A percentile compares a stretch with the other conserved stretches of the same genome.
These are phyloP conservation scores for Fusarium euwallaceae DNA, from an alignment of 2,329 filamentous ascomycete species.

Conservation along the genomic window DNA sequence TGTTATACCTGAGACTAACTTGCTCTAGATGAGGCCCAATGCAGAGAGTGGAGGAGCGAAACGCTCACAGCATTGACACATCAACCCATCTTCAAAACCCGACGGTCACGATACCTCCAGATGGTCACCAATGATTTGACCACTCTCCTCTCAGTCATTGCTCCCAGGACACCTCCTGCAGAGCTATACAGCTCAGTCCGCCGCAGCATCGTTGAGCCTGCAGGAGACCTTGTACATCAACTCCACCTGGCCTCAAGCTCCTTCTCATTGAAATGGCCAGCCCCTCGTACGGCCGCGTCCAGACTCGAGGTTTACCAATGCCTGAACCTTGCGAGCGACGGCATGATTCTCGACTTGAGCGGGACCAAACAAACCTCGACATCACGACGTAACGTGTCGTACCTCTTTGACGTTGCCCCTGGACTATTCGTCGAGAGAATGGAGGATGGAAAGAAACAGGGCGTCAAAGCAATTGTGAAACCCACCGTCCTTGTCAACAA, in stretches of 20 bases:
- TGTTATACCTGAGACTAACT: slow-evolving; percentile 15
- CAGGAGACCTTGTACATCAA: slow-evolving; percentile 53
- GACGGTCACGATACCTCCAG: slow-evolving; percentile 46
- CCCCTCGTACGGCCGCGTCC: slow-evolving; percentile 51
- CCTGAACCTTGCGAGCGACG: slow-evolving; percentile 51
- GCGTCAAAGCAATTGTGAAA: slow-evolving; percentile 50
- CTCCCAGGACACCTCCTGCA: slow-evolving; percentile 42
- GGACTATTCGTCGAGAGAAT: slow-evolving; percentile 55
- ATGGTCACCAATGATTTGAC: slow-evolving; percentile 52
- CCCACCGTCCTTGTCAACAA: slow-evolving; percentile 52
- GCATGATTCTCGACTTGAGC: slow-evolving; percentile 47
- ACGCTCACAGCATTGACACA: slow-evolving; percentile 52
- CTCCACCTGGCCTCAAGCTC: slow-evolving; percentile 53
- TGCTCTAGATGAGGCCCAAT: slow-evolving; percentile 49
- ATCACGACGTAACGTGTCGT: slow-evolving; percentile 49
- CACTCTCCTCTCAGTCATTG: slow-evolving; percentile 48
- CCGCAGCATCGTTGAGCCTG: slow-evolving; percentile 52
- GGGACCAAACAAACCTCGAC: slow-evolving; percentile 48
- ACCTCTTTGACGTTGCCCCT: slow-evolving; percentile 54
- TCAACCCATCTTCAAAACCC: slow-evolving; percentile 49
- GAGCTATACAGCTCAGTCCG: slow-evolving; percentile 52
- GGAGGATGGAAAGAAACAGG: slow-evolving; percentile 50
- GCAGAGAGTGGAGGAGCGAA: slow-evolving; percentile 55
- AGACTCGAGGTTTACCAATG: slow-evolving; percentile 56
- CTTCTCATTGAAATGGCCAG: slow-evolving; percentile 55